Percentiles rank a stretch among this genome's conserved stretches.
Conservation (phyloP, 2,329 filamentous ascomycete species). For the Penicillium paneum region DNA sequence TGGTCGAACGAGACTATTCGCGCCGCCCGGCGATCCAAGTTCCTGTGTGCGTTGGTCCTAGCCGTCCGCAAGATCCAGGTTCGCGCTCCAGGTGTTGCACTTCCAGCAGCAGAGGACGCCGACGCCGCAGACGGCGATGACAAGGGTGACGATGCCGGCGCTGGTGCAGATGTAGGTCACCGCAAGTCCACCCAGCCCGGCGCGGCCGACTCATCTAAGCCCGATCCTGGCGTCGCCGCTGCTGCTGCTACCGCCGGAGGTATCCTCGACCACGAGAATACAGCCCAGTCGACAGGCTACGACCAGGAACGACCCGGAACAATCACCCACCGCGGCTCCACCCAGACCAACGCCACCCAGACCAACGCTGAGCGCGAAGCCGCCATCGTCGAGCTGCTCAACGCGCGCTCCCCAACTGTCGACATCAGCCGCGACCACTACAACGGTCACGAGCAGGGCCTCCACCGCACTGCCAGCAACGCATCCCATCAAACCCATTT, state of each 20-base stretch:
- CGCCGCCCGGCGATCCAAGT: constrained; percentile 80
- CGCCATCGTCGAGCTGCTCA: constrained; percentile 33
- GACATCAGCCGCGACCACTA: constrained; percentile 29
- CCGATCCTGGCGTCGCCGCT: constrained; percentile 8
- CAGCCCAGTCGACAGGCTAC: constrained; percentile 31
- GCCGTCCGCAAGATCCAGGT: constrained; percentile 87
- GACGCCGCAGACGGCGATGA: constrained; percentile 60
- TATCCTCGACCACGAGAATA: constrained; percentile 14
- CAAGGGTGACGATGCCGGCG: constrained; percentile 62
- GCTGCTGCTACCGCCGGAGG: constrained; percentile 8
- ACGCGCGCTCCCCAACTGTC: constrained; percentile 32
- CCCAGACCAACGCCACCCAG: constrained; percentile 20
- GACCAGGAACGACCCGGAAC: constrained; percentile 28
- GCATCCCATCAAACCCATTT: constrained; percentile 23
- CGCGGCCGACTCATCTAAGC: constrained; percentile 5
- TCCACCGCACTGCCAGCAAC: constrained; percentile 28
- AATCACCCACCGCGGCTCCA: constrained; percentile 31
- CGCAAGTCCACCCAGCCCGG: constrained; percentile 15
- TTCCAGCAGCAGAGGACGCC: constrained; percentile 34
- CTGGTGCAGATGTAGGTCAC: constrained; percentile 14
- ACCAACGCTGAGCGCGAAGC: constrained; percentile 32
- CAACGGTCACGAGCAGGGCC: constrained; percentile 16
- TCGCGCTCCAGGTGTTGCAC: constrained; percentile 71
- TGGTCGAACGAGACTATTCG: constrained; percentile 85
- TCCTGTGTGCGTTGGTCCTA: constrained; percentile 88